Base-by-base conservation (phyloP, 805 yeast species). In the Wilhelminamyces savonicus region DNA sequence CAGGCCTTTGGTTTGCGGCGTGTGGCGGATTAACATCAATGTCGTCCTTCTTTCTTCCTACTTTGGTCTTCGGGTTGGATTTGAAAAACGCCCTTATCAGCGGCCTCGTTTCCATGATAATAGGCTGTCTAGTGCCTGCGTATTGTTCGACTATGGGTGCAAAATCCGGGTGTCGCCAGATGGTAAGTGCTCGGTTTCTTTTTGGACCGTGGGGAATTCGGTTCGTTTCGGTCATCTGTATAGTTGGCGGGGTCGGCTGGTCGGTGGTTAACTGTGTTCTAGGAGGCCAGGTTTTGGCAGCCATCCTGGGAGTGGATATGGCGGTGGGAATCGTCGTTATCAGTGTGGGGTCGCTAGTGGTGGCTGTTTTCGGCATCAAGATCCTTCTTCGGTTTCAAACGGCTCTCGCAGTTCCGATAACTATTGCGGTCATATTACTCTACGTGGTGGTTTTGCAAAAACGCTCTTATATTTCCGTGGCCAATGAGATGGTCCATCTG, bases 241-340 rank as follows among this genome's bases (percentile, higher is more conserved):
- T 82, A 34, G 54, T 82, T 24, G 94, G 95, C 28, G 80, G 81
- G 11, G 52, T 83, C 43, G 95, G 95, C n/a, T 86, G 95, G 95
- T 75, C 90, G n/a, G 78, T 86, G 21, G 87, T 85, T n/a, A 85
- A 84, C 50, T 74, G 82, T 42, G 92, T 85, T 28, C 78, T 84
- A 33, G 95, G 94, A 22, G 96, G 96, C 13, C 87, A 86, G 55
- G 79, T 86, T 35, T 54, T 86, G 27, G 66, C 75, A 8, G 19
- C 19, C 19, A 8, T 7, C 8, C 8, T 17, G 6, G 19, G 19
- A 6, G 19, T 17, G 19, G 8, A 7, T 6, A 6, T 17, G 6
- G 8, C 6, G 6, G 19, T 17, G 6, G 19, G 19, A 6, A 17
- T 17, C 6, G 8, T 56, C 4, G 39, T 59, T 4, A 44, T 57